A percentile compares a stretch with the other conserved stretches of the same genome.
Evolutionary conservation across 202 grass and related monocot species (phyloP).

Genomic region (Panicum hallii): DNA sequence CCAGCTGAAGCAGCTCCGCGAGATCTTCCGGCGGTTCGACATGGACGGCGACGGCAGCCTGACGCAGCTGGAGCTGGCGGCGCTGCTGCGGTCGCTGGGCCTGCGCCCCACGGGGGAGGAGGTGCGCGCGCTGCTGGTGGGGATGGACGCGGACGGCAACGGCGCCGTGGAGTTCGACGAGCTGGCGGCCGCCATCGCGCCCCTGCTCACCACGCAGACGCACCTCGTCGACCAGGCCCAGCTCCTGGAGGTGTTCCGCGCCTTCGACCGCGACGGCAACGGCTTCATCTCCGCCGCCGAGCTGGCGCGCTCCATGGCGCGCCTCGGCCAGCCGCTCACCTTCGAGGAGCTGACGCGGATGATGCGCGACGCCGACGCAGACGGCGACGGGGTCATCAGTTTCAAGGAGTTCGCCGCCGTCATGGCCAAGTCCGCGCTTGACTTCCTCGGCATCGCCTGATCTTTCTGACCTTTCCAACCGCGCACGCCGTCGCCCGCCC

Average conservation of each 20-base stretch:
- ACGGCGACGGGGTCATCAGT: slow-evolving; percentile 82
- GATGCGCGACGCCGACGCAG: slow-evolving; percentile 76
- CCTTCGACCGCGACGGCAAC: slow-evolving; percentile 85
- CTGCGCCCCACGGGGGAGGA: slow-evolving; percentile 74
- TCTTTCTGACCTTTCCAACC: neutral
- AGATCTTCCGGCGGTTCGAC: slow-evolving; percentile 80
- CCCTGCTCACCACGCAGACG: slow-evolving; percentile 66
- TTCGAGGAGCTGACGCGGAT: slow-evolving; percentile 72
- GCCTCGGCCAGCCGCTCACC: slow-evolving; percentile 72
- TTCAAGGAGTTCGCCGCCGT: slow-evolving; percentile 75
- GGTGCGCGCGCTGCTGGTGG: slow-evolving; percentile 59
- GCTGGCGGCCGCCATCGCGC: slow-evolving; percentile 75
- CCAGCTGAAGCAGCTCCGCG: slow-evolving; percentile 83
- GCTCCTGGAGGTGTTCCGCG: slow-evolving; percentile 77
- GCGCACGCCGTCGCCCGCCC: neutral
- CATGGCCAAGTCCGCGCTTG: slow-evolving; percentile 83
- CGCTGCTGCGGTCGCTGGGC: slow-evolving; percentile 67
- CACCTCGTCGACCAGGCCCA: slow-evolving; percentile 73
- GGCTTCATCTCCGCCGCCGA: slow-evolving; percentile 82
- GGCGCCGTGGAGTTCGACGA: slow-evolving; percentile 77
- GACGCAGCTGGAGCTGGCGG: slow-evolving; percentile 80
- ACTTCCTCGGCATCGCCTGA: slow-evolving; percentile 78
- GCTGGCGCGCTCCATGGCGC: slow-evolving; percentile 75
- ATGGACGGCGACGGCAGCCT: slow-evolving; percentile 77
- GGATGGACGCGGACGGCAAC: slow-evolving; percentile 77